These are phyloP conservation scores for Trichoderma aggressivum DNA, from an alignment of 2,329 filamentous ascomycete species.

Conservation along the genomic window DNA sequence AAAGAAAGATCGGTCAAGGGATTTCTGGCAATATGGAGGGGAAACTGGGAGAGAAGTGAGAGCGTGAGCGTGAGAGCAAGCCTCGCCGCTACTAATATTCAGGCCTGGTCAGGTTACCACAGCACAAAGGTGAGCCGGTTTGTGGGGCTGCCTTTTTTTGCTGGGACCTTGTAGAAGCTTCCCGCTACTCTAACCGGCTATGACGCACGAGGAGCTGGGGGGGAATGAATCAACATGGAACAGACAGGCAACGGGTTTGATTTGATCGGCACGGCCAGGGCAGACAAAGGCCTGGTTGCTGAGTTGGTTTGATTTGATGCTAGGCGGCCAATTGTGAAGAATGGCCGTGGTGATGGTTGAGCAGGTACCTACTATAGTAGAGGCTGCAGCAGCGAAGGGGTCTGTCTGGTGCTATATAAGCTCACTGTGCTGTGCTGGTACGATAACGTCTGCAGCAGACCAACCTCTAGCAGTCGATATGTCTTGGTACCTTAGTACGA, in stretches of 20 bases:
- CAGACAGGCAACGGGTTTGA: not conserved
- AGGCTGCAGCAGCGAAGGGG: not conserved
- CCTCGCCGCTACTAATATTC: slow-evolving; percentile 6
- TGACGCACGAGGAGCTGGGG: slow-evolving; percentile 11
- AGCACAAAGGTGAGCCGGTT: slow-evolving; percentile 4
- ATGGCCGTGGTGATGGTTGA: not conserved
- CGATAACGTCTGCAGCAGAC: not conserved
- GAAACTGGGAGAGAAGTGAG: not conserved
- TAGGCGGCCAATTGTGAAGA: not conserved
- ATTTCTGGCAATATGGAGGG: slow-evolving; percentile 15
- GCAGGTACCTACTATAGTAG: too few relatives aligned
- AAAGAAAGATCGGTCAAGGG: not conserved
- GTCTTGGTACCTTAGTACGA: not conserved
- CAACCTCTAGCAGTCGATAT: not conserved
- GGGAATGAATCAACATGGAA: too few relatives aligned
- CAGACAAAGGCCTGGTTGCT: not conserved
- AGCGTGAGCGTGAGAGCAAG: not conserved
- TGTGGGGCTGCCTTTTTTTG: slow-evolving; percentile 1
- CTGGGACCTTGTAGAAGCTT: slow-evolving; percentile 36
- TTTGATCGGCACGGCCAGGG: not conserved
- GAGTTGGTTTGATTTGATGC: not conserved
- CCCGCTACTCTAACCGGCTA: slow-evolving; percentile 13
- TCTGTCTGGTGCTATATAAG: not conserved
- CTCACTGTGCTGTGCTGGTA: not conserved
- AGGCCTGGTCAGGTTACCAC: not conserved